Evolutionary conservation across 768 basidiomycete genomes (phyloP), one percentile per base, ranked within the genome.

Genomic region (Inosperma sp.): DNA sequence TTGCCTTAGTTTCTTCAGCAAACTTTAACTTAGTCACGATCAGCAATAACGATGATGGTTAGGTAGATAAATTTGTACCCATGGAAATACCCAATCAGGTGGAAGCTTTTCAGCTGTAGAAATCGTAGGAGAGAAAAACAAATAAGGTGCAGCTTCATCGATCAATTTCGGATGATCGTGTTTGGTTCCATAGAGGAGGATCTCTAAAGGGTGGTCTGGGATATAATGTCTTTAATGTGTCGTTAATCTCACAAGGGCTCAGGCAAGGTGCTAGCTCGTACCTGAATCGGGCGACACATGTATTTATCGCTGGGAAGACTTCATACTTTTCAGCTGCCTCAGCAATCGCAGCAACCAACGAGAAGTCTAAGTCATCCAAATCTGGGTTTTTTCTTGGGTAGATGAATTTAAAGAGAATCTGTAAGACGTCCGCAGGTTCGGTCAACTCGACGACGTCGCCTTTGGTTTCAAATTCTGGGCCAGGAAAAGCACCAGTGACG

Each of bases 241-340:
- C 33, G 16, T 25, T 22, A 22, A 47, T 26, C 8, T 17, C 12
- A 43, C 26, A n/a, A n/a, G 40, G 16, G 9, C 14, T 25, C 23
- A 22, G 6, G 22, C 22, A 26, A 40, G 23, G 16, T 33, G 53
- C 51, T 33, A 13, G 61, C 3, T 23, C n/a, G 22, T 22, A 52
- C 65, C 46, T 56, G 59, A 69, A 62, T 10, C 56, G 61, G 7
- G 62, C 44, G 2, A 55, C 27, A 45, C 66, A 67, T 7, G 62
- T 48, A 22, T 57, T 52, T 56, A 65, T 64, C 2, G 62, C 60
- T 10, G 57, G 49, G 35, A 56, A 66, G 0, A 69, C 59, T 39
- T 65, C 59, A 43, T 68, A 68, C 47, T 68, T 67, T 48, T 67
- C 66, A 14, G 62, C 65, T 3, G 67, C 65, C 41, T 65, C 65